Evolutionary conservation across 352 stramenopile species (phyloP).

Genomic region (Aphanomyces invadans): DNA sequence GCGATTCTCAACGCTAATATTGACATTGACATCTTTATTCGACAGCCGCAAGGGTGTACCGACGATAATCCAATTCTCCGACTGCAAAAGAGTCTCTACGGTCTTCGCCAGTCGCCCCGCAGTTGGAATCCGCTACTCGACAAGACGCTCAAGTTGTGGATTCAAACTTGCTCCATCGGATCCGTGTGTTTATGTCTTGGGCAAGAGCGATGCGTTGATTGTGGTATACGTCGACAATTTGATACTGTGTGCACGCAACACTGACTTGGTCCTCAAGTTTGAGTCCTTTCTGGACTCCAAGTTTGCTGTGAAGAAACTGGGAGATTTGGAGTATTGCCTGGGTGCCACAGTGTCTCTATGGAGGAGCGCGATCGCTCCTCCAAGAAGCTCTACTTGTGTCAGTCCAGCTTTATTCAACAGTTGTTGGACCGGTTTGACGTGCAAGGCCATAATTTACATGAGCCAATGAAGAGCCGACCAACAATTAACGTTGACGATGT

Average conservation of each 20-base stretch:
- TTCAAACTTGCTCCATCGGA: not conserved
- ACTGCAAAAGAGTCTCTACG: not conserved
- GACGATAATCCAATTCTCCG: not conserved
- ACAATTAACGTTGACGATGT: not conserved
- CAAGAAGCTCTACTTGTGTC: not conserved
- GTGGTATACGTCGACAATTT: not conserved
- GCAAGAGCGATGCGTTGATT: not conserved
- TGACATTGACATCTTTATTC: not conserved
- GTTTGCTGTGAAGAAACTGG: not conserved
- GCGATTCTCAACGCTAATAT: not conserved
- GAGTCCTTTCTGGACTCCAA: not conserved
- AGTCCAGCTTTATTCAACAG: not conserved
- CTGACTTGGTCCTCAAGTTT: not conserved
- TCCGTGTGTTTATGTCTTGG: not conserved
- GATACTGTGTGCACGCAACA: not conserved
- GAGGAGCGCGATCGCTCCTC: not conserved
- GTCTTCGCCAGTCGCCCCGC: not conserved
- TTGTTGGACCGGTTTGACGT: not conserved
- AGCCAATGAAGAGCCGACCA: not conserved
- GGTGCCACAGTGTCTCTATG: not conserved
- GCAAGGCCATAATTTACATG: slow-evolving; percentile 1
- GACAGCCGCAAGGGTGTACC: not conserved
- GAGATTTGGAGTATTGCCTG: not conserved
- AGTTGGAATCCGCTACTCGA: not conserved
- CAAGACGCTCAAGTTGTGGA: not conserved